Conservation (phyloP, 306 rosid species). For the Casuarina cunninghamiana region DNA sequence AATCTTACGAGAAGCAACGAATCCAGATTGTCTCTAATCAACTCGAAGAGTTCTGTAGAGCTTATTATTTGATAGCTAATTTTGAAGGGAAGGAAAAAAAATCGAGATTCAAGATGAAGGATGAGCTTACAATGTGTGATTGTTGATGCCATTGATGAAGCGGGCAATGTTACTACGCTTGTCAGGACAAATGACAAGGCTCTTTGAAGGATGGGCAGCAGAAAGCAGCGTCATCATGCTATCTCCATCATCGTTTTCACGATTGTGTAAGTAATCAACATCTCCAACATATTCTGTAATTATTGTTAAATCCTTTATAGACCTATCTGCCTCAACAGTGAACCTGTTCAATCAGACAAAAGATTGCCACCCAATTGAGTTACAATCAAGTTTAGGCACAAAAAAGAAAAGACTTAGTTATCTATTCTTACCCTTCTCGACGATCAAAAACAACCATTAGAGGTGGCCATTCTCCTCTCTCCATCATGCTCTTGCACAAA, state of each 20-base stretch:
- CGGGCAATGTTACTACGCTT: constrained; percentile 87
- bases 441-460: constrained; percentile 96
- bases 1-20: not conserved
- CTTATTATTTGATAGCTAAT: not conserved
- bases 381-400: not conserved
- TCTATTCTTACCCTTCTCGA: constrained; percentile 67
- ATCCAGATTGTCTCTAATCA: not conserved
- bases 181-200: constrained; percentile 91
- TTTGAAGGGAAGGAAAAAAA: not conserved
- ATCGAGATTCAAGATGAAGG: constrained; percentile 7
- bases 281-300: constrained; percentile 96
- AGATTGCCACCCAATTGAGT: not conserved
- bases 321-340: constrained; percentile 88
- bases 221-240: constrained; percentile 95
- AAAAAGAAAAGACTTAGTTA: not conserved
- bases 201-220: constrained; percentile 62
- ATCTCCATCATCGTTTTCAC: constrained; percentile 87
- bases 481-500: constrained; percentile 79
- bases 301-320: constrained; percentile 77
- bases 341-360: constrained; percentile 47
- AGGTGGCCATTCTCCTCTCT: constrained; percentile 92
- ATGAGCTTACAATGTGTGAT: constrained; percentile 77
- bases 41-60: not conserved
- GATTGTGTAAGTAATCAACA: constrained; percentile 80
- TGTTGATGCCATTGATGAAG: constrained; percentile 89